Evolutionary conservation across 495 filamentous ascomycete genomes (phyloP).

Genomic region (Penicillium malachiteum): DNA sequence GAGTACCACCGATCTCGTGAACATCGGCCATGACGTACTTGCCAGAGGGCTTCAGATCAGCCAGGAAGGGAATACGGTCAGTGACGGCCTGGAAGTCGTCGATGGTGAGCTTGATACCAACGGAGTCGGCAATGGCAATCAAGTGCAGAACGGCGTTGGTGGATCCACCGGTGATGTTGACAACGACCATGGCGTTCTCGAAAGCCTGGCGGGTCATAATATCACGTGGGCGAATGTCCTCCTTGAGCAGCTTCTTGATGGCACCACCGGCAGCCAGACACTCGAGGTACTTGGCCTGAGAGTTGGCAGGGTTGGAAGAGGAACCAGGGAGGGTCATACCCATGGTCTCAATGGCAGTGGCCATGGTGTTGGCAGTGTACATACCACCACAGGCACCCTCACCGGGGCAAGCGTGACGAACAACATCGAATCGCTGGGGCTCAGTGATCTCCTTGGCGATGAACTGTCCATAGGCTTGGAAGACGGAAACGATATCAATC

Average conservation of each 20-base stretch:
- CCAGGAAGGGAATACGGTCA: slow-evolving; percentile 87
- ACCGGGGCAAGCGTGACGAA: slow-evolving; percentile 90
- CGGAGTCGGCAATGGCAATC: slow-evolving; percentile 92
- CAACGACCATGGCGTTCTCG: slow-evolving; percentile 93
- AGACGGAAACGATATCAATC: slow-evolving; percentile 94
- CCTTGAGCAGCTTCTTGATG: slow-evolving; percentile 79
- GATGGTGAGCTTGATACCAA: slow-evolving; percentile 89
- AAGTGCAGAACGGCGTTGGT: slow-evolving; percentile 97
- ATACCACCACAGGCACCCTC: slow-evolving; percentile 95
- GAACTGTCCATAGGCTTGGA: slow-evolving; percentile 97
- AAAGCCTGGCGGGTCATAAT: slow-evolving; percentile 91
- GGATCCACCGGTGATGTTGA: slow-evolving; percentile 92
- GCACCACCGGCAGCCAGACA: slow-evolving; percentile 82
- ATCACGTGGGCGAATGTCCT: slow-evolving; percentile 86
- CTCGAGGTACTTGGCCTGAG: slow-evolving; percentile 79
- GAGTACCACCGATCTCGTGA: slow-evolving; percentile 86
- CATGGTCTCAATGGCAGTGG: slow-evolving; percentile 92
- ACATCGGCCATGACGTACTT: slow-evolving; percentile 97
- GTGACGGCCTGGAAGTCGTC: slow-evolving; percentile 97
- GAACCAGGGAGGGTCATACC: slow-evolving; percentile 94
- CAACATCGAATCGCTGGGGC: slow-evolving; percentile 89
- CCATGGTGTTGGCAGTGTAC: slow-evolving; percentile 99
- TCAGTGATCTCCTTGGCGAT: slow-evolving; percentile 88
- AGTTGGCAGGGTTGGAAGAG: slow-evolving; percentile 88
- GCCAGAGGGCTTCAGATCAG: slow-evolving; percentile 94